Percentiles rank a stretch among this genome's conserved stretches.
phyloP scores from a whole-genome alignment of 202 grass and related monocot genomes.

The Dendrocalamus latiflorus region DNA sequence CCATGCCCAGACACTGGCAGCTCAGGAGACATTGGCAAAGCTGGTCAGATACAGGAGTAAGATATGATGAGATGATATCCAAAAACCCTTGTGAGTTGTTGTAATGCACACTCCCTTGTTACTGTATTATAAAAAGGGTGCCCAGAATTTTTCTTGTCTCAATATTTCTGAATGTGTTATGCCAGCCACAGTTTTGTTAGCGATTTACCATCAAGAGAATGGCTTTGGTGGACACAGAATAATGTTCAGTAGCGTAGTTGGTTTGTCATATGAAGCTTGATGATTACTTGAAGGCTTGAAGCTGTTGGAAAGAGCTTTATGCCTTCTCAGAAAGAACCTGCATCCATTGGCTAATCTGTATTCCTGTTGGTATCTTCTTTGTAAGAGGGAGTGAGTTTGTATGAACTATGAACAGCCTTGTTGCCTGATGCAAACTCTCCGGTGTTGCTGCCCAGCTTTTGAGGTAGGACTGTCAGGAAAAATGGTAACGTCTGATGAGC shows the following conservation, averaged over 20 bases:
- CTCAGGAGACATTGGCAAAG: constrained; percentile 90
- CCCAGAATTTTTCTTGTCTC: constrained; percentile 18
- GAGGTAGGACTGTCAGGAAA: constrained; percentile 12
- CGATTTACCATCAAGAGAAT: not conserved
- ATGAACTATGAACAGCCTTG: not conserved
- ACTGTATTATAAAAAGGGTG: not conserved
- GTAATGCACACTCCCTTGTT: not conserved
- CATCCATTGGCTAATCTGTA: not conserved
- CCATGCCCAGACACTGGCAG: constrained; percentile 76
- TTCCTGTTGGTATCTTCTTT: not conserved
- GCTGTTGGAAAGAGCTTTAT: no score
- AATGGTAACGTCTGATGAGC: not conserved
- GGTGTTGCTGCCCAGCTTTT: constrained; percentile 13
- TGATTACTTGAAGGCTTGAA: no score
- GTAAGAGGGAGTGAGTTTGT: not conserved
- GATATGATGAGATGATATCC: constrained; percentile 47
- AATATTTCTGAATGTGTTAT: constrained; percentile 25
- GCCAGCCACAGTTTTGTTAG: no score
- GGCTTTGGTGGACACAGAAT: not conserved
- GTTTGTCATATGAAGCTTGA: not conserved
- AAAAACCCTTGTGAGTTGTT: constrained; percentile 3
- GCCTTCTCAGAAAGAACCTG: not conserved
- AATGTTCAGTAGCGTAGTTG: not conserved
- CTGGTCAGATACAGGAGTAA: constrained; percentile 93
- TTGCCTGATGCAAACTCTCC: not conserved